phyloP scores from a whole-genome alignment of 2,329 filamentous ascomycete species.

The Diaporthe citriasiana region DNA sequence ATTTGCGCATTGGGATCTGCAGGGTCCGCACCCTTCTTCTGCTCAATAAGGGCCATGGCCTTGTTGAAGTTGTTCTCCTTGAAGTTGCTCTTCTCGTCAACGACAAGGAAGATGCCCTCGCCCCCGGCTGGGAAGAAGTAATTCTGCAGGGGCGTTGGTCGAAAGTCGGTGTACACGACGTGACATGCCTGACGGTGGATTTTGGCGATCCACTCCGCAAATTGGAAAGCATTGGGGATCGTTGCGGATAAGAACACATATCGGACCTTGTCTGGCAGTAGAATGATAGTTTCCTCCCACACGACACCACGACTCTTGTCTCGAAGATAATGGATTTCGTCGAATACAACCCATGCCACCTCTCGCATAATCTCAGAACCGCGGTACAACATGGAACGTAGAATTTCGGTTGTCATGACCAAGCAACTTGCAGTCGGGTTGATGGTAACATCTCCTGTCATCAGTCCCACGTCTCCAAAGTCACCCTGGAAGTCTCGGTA shows the following conservation, averaged over 20 bases:
- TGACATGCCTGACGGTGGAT: constrained; percentile 98
- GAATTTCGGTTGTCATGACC: constrained; percentile 99
- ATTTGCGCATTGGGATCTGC: constrained; percentile 83
- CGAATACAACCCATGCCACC: constrained; percentile 98
- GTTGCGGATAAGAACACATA: constrained; percentile 99
- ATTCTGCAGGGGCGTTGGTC: constrained; percentile 95
- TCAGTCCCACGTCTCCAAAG: constrained; percentile 96
- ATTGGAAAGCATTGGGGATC: constrained; percentile 99
- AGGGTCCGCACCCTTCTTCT: constrained; percentile 88
- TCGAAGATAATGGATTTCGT: constrained; percentile 98
- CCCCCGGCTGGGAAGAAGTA: constrained; percentile 97
- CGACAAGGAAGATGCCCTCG: constrained; percentile 92
- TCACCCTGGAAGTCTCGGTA: constrained; percentile 96
- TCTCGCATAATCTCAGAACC: constrained; percentile 99
- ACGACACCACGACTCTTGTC: constrained; percentile 96
- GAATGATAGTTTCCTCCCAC: constrained; percentile 99
- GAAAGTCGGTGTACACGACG: constrained; percentile 98
- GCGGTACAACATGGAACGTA: constrained; percentile 97
- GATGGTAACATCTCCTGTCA: constrained; percentile 99
- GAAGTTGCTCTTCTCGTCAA: constrained; percentile 97
- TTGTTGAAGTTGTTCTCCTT: constrained; percentile 98
- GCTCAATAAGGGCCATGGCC: constrained; percentile 91
- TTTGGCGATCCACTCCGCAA: constrained; percentile 99
- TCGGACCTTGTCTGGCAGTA: constrained; percentile 97
- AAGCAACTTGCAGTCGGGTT: constrained; percentile 98